These are phyloP conservation scores for Phytopythium mirpurense DNA, from an alignment of 352 stramenopile species.

Conservation along the genomic window DNA sequence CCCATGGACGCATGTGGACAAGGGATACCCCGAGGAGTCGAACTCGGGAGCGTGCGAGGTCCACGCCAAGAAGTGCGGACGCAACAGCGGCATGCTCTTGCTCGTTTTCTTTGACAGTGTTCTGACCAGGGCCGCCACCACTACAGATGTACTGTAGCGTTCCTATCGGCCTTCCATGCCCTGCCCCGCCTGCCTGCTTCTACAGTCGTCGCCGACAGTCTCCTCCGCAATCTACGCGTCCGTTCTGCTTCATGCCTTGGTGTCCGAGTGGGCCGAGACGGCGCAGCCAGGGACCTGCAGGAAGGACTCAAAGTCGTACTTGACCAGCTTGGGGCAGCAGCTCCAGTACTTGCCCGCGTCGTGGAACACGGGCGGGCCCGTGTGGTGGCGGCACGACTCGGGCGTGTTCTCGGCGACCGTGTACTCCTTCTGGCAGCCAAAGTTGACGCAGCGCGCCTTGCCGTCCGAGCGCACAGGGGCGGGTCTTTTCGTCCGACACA, in stretches of 20 bases:
- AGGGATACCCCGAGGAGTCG: slow-evolving; percentile 72
- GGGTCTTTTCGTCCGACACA: slow-evolving; percentile 9
- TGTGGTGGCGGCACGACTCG: slow-evolving; percentile 80
- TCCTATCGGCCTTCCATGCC: too few species aligned
- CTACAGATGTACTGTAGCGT: too few species aligned
- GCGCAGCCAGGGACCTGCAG: slow-evolving; percentile 86
- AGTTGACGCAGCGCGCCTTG: slow-evolving; percentile 89
- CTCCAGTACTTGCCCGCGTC: slow-evolving; percentile 93
- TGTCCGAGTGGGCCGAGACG: slow-evolving; percentile 75
- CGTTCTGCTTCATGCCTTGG: slow-evolving; percentile 33
- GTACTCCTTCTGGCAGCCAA: slow-evolving; percentile 91
- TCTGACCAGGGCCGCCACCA: too few species aligned
- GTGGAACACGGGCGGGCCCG: slow-evolving; percentile 88
- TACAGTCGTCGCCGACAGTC: too few species aligned
- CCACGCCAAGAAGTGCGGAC: slow-evolving; percentile 82
- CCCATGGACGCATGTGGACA: slow-evolving; percentile 63
- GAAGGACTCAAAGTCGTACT: slow-evolving; percentile 95
- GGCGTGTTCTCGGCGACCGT: slow-evolving; percentile 82
- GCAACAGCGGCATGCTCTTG: slow-evolving; percentile 78
- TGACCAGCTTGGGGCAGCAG: slow-evolving; percentile 90
- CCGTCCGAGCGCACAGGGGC: slow-evolving; percentile 69
- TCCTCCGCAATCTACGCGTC: too few species aligned
- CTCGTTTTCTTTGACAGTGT: too few species aligned
- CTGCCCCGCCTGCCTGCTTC: too few species aligned
- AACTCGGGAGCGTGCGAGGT: slow-evolving; percentile 80